Evolutionary conservation across 2,329 filamentous ascomycete species (phyloP), one percentile per base, ranked within the genome.

Genomic region (Trichophyton benhamiae): DNA sequence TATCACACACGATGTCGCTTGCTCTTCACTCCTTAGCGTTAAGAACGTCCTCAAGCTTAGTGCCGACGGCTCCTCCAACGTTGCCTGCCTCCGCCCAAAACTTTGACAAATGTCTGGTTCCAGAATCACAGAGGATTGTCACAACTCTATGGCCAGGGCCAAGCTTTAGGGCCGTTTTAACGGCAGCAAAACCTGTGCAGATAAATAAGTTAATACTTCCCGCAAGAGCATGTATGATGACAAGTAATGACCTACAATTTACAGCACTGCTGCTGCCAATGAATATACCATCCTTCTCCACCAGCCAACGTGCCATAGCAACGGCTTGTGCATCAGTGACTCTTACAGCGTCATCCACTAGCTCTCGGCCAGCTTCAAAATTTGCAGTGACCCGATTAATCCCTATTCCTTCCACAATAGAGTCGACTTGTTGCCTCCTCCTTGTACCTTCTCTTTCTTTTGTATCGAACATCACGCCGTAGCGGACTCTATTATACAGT

Each of bases 371-470:
- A 30, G 86, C 87, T 71, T 96, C 89, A 66, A 99, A 94, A 73
- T 97, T 99, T 60, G 85, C 83, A 0, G 94, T 99, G n/a, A 96
- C 81, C 1, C 94, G 86, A 72, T 96, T 99, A 73, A 97, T 88
- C 1, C 94, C 94, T 65, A 99, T 89, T 1, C 94, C 94, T 75
- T 99, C 95, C 30, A 99, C 90, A 65, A 99, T 89, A 3, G 87
- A 91, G 77, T 99, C 95, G 59, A 99, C 90, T 75, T 99, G 95
- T 68, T 89, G 86, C 63, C 94, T 81, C 57, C 95, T 82, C 13
- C 94, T 81, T 11, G 92, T 97, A 3, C 94, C 94, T 78, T 99
- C 94, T 65, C 82, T 83, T 76, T 99, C 94, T 33, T 89, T 95
- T 0, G 82, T 70, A 63, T 91, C 88, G 75, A 96, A 99, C 89